Percentiles rank a stretch among this genome's conserved stretches.
Evolutionary conservation across 108 stramenopile species (phyloP).

Genomic region (Skeletonema tropicum): DNA sequence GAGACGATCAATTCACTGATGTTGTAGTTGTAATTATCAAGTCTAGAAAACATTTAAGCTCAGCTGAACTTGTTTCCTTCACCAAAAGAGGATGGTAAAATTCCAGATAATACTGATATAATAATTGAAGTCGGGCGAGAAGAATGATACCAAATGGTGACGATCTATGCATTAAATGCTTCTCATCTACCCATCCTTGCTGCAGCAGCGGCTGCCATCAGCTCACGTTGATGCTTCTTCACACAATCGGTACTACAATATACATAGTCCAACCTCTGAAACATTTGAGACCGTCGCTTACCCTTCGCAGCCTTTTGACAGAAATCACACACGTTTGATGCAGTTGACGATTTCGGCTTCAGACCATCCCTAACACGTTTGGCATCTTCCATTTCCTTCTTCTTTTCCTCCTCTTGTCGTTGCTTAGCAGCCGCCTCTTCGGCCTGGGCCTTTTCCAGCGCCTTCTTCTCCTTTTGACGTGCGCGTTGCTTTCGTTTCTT

Average conservation of each 20-base stretch:
- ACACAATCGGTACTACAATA: slow-evolving; percentile 89
- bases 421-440: slow-evolving; percentile 37
- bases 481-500: slow-evolving; percentile 81
- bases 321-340: slow-evolving; percentile 76
- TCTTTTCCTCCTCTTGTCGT: slow-evolving; percentile 29
- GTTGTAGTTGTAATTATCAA: no score
- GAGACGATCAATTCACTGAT: no score
- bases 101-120: no score
- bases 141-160: no score
- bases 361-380: slow-evolving; percentile 54
- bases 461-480: slow-evolving; percentile 80
- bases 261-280: slow-evolving; percentile 73
- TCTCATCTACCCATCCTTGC: slow-evolving; percentile 47
- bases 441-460: slow-evolving; percentile 52
- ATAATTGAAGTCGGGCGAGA: no score
- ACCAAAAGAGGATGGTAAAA: no score
- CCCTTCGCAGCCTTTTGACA: slow-evolving; percentile 71
- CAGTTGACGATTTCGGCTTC: slow-evolving; percentile 43
- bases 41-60: no score
- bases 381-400: slow-evolving; percentile 50
- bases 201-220: slow-evolving; percentile 83
- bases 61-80: no score
- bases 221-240: slow-evolving; percentile 86
- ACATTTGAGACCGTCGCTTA: slow-evolving; percentile 70
- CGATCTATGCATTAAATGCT: background rate